Base-by-base conservation (phyloP, 1,284 basidiomycete species). In the Peniophora sp. region DNA sequence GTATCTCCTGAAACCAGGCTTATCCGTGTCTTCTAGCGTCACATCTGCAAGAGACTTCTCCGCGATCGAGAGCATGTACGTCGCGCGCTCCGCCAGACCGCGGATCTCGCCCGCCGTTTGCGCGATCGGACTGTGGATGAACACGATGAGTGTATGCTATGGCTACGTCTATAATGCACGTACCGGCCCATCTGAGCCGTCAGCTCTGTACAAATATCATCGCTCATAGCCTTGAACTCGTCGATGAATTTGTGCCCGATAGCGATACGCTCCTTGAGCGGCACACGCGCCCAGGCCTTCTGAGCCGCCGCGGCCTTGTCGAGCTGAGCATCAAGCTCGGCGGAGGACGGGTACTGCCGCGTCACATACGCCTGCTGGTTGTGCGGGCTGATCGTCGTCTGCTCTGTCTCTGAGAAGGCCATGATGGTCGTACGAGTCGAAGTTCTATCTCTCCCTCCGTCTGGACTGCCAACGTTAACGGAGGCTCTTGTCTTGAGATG, bases 51-150 rank as follows among this genome's bases (percentile, higher is more conserved):
- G 81, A 47, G 79, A 76, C 3, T 80, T 71, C 49, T 81, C 74
- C 1, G 95, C 93, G 60, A 96, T 93, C 52, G 82, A 83, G 55
- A 96, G 74, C 76, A 97, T 81, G 65, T 95, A 90, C 46, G 80
- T 73, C 10, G 91, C 87, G 41, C 94, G 81, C 51, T 89, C 87
- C 22, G 95, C 65, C 35, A 89, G 84, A 1, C 92, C 92, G 46
- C 77, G 75, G 47, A 96, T 73, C 67, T 98, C 95, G 6, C 90
- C 89, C 24, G 81, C 68, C 39, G 74, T 73, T 64, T 92, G 88
- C 0, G 80, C 78, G 37, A 92, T 75, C 0, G 93, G 93, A 47
- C 93, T 92, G 55, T 20, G 39, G 34, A 37, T 42, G 37, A 3
- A 32, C 24, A 10, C 35, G 44, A 42, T 39, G 15, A 3, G 27